Conservation (phyloP, 495 filamentous ascomycete species). For the Penicillium egyptiacum region DNA sequence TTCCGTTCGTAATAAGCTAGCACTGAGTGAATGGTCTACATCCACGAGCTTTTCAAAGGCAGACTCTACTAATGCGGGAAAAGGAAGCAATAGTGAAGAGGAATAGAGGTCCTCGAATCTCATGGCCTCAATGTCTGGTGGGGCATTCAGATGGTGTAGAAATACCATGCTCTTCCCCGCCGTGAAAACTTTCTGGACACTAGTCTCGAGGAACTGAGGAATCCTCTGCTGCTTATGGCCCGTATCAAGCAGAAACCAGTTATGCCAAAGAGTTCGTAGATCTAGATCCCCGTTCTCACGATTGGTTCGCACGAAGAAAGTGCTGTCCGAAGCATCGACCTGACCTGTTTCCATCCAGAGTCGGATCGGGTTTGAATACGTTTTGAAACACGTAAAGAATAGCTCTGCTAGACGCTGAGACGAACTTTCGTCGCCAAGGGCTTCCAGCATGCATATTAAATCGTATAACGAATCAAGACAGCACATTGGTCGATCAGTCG, state of each 20-base stretch:
- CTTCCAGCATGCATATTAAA: constrained; percentile 63
- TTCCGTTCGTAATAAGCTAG: constrained; percentile 58
- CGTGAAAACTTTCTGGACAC: constrained; percentile 70
- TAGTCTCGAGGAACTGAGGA: constrained; percentile 70
- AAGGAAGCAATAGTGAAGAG: constrained; percentile 58
- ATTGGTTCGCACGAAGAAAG: constrained; percentile 71
- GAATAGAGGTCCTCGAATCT: constrained; percentile 57
- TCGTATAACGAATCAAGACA: constrained; percentile 77
- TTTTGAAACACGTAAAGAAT: constrained; percentile 80
- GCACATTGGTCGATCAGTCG: constrained; percentile 46
- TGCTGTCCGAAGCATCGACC: constrained; percentile 58
- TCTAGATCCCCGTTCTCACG: constrained; percentile 60
- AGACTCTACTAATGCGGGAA: constrained; percentile 67
- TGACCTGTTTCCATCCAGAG: constrained; percentile 84
- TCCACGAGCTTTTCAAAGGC: constrained; percentile 72
- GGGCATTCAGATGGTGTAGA: constrained; percentile 58
- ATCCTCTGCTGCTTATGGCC: constrained; percentile 56
- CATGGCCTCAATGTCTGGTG: constrained; percentile 35
- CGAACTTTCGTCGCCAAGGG: constrained; percentile 58
- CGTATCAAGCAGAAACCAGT: constrained; percentile 65
- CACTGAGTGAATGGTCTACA: constrained; percentile 66
- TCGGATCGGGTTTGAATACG: constrained; percentile 76
- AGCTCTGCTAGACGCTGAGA: constrained; percentile 63
- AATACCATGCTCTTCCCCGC: constrained; percentile 88
- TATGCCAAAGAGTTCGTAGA: constrained; percentile 67